Evolutionary conservation across 2,329 filamentous ascomycete species (phyloP), one percentile per base, ranked within the genome.

Genomic region (Aschersonia sp.): DNA sequence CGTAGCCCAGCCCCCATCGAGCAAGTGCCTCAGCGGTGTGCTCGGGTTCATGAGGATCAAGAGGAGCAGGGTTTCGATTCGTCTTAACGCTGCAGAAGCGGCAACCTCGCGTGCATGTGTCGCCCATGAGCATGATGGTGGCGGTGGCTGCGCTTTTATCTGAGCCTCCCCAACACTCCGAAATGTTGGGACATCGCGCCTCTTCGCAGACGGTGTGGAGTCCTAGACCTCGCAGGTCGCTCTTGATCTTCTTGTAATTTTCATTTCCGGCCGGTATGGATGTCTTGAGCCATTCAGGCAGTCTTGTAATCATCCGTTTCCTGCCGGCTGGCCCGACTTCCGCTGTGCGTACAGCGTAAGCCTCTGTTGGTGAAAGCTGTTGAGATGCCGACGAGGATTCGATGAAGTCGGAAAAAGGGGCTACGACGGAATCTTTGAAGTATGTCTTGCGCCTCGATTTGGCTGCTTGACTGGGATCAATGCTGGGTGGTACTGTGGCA

Each of bases 101-200:
- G 67, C 92, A 98, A 14, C 90, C 92, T 50, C 92, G 78, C 14
- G 92, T 98, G 67, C 92, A 98, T 7, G 90, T 97, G 65, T 98
- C 92, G 53, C 92, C 92, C 89, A 97, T 97, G 44, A 98, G 71
- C 92, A 98, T 98, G 66, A 98, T 97, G 9, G 92, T 98, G 2
- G 92, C 92, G 32, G 92, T 98, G 5, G 92, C 92, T 30, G 87
- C 83, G 54, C 80, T 83, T 70, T 95, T 95, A 63, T 84, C 79
- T 60, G 74, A 80, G 35, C 92, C 92, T 51, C 92, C 92, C 92
- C 92, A 98, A 71, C 92, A 98, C 63, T 97, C 90, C 53, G 84
- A 88, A 51, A 98, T 95, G 66, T 98, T 98, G 51, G 92, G 92
- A 66, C 92, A 98, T 54, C 88, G 80, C 1, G 92, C 92, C 69